Percentiles rank a stretch among this genome's conserved stretches.
These are phyloP conservation scores for Fomitopsis serialis DNA, from an alignment of 768 basidiomycete species.

Conservation along the genomic window DNA sequence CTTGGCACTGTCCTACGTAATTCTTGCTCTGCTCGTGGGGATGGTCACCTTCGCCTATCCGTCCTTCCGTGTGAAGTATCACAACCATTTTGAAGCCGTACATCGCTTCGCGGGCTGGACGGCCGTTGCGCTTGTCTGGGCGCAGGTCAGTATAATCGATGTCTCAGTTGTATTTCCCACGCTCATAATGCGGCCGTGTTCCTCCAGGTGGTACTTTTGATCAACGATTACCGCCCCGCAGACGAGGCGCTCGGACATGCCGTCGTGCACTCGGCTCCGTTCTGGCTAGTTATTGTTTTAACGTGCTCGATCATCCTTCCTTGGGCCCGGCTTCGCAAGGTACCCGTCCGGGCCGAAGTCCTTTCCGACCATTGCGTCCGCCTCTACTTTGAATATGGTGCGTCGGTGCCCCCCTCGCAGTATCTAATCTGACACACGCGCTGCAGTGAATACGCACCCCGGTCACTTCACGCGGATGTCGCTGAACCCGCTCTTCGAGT, in stretches of 20 bases:
- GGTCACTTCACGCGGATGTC: conserved; percentile 32
- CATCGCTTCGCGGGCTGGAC: conserved; percentile 59
- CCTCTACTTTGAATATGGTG: conserved; percentile 55
- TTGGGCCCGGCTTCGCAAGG: conserved; percentile 56
- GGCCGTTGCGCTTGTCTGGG: conserved; percentile 47
- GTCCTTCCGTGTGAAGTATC: conserved; percentile 37
- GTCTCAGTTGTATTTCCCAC: neutral
- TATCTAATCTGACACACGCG: conserved; percentile 16
- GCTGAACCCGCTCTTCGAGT: conserved; percentile 46
- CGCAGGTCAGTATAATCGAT: conserved; percentile 33
- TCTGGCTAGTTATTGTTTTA: conserved; percentile 53
- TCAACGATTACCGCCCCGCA: conserved; percentile 43
- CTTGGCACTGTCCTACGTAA: conserved; percentile 45
- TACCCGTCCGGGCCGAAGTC: conserved; percentile 45
- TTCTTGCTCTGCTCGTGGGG: conserved; percentile 40
- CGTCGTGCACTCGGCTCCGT: conserved; percentile 38
- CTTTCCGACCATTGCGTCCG: conserved; percentile 54
- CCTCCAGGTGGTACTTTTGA: conserved; percentile 42
- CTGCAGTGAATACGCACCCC: conserved; percentile 25
- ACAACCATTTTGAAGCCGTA: conserved; percentile 49
- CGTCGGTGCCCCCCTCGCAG: conserved; percentile 18
- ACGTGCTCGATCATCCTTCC: conserved; percentile 52
- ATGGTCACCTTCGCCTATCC: conserved; percentile 52
- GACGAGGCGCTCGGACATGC: conserved; percentile 36
- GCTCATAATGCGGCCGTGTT: conserved; percentile 14